Evolutionary conservation across 2,329 filamentous ascomycete genomes (phyloP), one percentile per base, ranked within the genome.

Genomic region (Colletotrichum incanum): DNA sequence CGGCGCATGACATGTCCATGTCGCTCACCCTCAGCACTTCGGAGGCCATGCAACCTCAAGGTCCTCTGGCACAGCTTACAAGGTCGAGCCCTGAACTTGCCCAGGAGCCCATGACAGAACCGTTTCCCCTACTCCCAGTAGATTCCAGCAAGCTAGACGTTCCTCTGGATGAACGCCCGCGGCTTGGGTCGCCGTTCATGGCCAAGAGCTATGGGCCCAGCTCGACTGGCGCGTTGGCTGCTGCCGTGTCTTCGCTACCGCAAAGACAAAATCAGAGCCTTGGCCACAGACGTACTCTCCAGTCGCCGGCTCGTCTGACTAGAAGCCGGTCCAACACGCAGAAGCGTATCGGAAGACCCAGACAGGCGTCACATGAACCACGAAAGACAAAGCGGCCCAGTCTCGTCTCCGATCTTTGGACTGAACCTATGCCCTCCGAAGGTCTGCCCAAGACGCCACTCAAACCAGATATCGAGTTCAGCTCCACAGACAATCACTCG

Each of bases 11-110:
- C 73, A 91, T 93, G 86, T 85, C 87, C 52, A 82, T 92, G 76
- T 93, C 91, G 14, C 83, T 93, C 64, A 85, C 86, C 1, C 82
- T 92, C 39, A 91, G 89, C 81, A 92, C 91, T 1, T 86, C 90
- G 1, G 89, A 91, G 52, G 87, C 87, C 2, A 93, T 93, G 91
- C 88, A 92, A 75, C 88, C 87, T 0, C 83, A 88, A 65, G 90
- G 89, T 3, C 89, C 90, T 12, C 77, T 93, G 66, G 90, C 90
- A 2, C 88, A 89, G 75, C 84, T 92, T 52, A 86, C 88, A n/a
- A 82, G 82, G 65, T 87, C 87, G 3, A 79, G 78, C 5, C 75
- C 78, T 4, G 80, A 80, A 59, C 75, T 76, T 49, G 49, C 39
- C 20, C 56, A 66, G 41, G 59, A 70, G 20, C 61, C 67, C 11